Percentiles rank a stretch among this genome's conserved stretches.
These are phyloP conservation scores for Plasmodium knowlesi DNA, from an alignment of 169 alveolate species.

Conservation along the genomic window DNA sequence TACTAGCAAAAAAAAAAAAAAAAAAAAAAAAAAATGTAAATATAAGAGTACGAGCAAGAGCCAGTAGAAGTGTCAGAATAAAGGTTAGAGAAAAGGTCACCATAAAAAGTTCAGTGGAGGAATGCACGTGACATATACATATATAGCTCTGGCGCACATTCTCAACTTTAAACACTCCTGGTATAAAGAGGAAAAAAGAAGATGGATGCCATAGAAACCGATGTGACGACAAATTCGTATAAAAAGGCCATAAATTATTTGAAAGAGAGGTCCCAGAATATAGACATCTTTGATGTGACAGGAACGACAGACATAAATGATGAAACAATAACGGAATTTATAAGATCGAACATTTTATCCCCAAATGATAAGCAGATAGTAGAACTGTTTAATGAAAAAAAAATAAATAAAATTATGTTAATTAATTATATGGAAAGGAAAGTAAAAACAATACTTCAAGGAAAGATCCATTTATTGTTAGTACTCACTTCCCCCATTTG, in stretches of 20 bases:
- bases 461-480: slow-evolving; percentile 80
- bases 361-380: slow-evolving; percentile 44
- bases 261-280: neutral
- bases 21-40: neutral
- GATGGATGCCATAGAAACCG: neutral
- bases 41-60: neutral
- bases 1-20: neutral
- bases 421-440: slow-evolving; percentile 63
- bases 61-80: neutral
- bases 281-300: neutral
- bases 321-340: neutral
- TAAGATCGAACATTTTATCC: neutral
- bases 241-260: neutral
- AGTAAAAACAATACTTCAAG: slow-evolving; percentile 77
- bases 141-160: neutral
- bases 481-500: slow-evolving; percentile 78
- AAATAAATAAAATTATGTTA: slow-evolving; percentile 44
- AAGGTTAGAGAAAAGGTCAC: neutral
- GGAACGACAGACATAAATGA: neutral
- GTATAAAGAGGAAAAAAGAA: neutral
- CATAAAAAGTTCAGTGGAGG: neutral
- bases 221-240: neutral
- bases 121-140: neutral
- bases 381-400: slow-evolving; percentile 45
- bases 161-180: neutral